phyloP scores from a whole-genome alignment of 2,329 filamentous ascomycete species.

The Colletotrichum sp. region DNA sequence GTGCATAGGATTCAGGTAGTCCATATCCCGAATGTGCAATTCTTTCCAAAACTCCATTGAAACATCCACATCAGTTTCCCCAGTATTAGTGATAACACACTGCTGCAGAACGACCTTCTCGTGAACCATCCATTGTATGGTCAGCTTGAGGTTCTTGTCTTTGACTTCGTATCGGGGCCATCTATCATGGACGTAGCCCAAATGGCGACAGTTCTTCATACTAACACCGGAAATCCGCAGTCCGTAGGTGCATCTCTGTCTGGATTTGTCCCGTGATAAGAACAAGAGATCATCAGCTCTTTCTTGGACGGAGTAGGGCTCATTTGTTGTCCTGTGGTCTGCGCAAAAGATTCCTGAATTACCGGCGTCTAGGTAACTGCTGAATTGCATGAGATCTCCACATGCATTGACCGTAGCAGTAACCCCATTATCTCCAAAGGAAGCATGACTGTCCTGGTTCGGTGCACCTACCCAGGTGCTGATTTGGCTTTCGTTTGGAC shows the following conservation, averaged over 20 bases:
- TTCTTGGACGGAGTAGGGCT: background rate
- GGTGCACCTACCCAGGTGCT: background rate
- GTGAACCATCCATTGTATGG: background rate
- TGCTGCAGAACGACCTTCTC: background rate
- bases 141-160: background rate
- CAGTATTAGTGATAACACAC: background rate
- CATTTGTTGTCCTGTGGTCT: background rate
- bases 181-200: background rate
- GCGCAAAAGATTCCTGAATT: background rate
- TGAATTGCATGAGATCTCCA: background rate
- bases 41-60: background rate
- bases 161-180: background rate
- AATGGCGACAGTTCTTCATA: background rate
- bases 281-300: fast-evolving
- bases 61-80: fast-evolving
- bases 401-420: background rate
- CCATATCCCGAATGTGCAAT: background rate
- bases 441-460: background rate
- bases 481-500: background rate
- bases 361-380: background rate
- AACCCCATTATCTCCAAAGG: background rate
- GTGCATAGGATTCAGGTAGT: background rate
- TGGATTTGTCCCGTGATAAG: fast-evolving
- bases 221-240: fast-evolving
- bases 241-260: background rate